These are phyloP conservation scores for Cyberlindnera nakhonratchasimensis DNA, from an alignment of 805 yeast species.

Conservation along the genomic window DNA sequence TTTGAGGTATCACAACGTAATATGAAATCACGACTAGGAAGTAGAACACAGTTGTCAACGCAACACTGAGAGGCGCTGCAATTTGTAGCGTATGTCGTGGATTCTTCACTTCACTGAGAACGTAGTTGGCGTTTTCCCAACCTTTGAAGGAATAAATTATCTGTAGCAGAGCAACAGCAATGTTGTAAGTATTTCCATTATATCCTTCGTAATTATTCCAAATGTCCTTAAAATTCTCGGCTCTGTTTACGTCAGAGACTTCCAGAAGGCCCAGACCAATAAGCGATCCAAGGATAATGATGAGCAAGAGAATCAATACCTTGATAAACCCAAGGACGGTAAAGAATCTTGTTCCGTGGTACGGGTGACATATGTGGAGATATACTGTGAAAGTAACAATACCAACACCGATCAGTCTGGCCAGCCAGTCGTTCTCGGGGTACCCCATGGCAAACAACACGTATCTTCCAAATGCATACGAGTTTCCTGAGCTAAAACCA, in stretches of 20 bases:
- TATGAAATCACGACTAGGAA: constrained; percentile 56
- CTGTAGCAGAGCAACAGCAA: constrained; percentile 54
- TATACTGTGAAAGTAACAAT: constrained; percentile 44
- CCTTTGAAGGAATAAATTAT: constrained; percentile 65
- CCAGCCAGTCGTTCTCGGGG: constrained; percentile 32
- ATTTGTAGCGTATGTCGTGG: constrained; percentile 55
- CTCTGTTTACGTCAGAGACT: constrained; percentile 17
- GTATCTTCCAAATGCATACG: constrained; percentile 64
- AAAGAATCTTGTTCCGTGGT: constrained; percentile 48
- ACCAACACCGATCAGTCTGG: constrained; percentile 47
- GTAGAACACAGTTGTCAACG: constrained; percentile 49
- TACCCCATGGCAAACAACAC: constrained; percentile 42
- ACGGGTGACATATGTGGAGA: constrained; percentile 48
- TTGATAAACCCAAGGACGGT: constrained; percentile 54
- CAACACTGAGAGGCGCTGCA: constrained; percentile 59
- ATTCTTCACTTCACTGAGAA: constrained; percentile 52
- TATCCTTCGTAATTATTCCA: constrained; percentile 40
- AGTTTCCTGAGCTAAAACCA: constrained; percentile 60
- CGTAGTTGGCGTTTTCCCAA: constrained; percentile 69
- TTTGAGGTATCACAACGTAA: constrained; percentile 40
- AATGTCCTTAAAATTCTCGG: constrained; percentile 34
- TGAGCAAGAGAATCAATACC: constrained; percentile 45
- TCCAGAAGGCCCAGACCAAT: constrained; percentile 35
- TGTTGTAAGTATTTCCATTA: constrained; percentile 42
- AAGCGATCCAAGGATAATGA: constrained; percentile 45